phyloP scores from a whole-genome alignment of 2,329 filamentous ascomycete genomes.

The Colletotrichum limetticola region DNA sequence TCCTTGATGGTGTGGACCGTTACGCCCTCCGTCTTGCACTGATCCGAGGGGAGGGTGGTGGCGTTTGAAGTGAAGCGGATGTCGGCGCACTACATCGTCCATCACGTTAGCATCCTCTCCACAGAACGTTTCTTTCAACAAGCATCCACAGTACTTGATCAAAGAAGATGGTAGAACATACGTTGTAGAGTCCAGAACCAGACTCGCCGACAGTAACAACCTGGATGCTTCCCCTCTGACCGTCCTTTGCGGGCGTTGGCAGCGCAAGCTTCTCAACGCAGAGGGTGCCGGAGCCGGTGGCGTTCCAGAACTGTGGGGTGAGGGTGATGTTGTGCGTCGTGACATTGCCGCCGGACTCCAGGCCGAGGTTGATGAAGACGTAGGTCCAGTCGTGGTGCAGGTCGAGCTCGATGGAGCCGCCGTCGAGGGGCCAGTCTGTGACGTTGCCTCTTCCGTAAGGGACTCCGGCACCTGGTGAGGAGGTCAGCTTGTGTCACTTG shows the following conservation, averaged over 20 bases:
- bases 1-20: conserved; percentile 46
- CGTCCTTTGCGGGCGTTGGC: conserved; percentile 65
- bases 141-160: neutral
- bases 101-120: conserved; percentile 24
- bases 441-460: conserved; percentile 55
- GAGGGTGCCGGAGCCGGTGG: conserved; percentile 70
- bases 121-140: too few species aligned
- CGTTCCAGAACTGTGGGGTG: conserved; percentile 67
- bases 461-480: conserved; percentile 57
- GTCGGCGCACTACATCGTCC: conserved; percentile 71
- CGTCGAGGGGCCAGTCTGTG: conserved; percentile 64
- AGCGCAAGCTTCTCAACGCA: conserved; percentile 71
- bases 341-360: conserved; percentile 56
- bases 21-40: conserved; percentile 71
- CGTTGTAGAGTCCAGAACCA: conserved; percentile 74
- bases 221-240: conserved; percentile 74
- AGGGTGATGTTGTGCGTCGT: conserved; percentile 77
- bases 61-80: conserved; percentile 71
- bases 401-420: conserved; percentile 58
- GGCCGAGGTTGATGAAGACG: conserved; percentile 64
- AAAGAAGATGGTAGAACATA: conserved; percentile 43
- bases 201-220: conserved; percentile 72
- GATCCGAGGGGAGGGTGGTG: conserved; percentile 53
- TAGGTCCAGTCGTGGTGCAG: conserved; percentile 65
- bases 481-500: neutral